A percentile compares a stretch with the other conserved stretches of the same genome.
Evolutionary conservation across 306 rosid genomes (phyloP).

Genomic region (Luffa aegyptiaca): DNA sequence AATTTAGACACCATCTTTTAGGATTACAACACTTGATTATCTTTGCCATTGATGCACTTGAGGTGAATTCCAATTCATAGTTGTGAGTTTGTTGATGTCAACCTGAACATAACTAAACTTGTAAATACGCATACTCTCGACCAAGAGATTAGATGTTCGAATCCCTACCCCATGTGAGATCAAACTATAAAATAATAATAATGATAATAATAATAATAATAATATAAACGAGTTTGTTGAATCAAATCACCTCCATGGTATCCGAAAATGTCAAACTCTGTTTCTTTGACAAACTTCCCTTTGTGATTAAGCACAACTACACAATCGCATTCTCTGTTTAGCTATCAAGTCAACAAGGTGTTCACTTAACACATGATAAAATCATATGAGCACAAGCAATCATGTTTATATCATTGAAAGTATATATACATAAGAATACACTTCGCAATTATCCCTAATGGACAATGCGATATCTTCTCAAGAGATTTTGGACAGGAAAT

Average conservation of each 20-base stretch:
- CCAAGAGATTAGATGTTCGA: too few relatives aligned
- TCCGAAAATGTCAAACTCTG: neutral
- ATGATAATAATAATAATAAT: too few relatives aligned
- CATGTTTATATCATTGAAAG: neutral
- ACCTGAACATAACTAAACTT: too few relatives aligned
- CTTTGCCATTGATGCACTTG: neutral
- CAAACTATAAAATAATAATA: too few relatives aligned
- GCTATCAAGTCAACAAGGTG: neutral
- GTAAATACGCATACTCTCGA: too few relatives aligned
- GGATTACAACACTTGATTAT: too few relatives aligned
- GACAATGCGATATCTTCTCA: neutral
- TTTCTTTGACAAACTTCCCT: neutral
- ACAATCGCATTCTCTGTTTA: neutral
- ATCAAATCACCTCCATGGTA: neutral
- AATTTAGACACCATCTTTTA: too few relatives aligned
- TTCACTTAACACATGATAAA: neutral
- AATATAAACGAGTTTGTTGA: neutral
- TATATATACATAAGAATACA: constrained; percentile 3
- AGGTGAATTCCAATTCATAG: too few relatives aligned
- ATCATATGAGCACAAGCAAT: neutral
- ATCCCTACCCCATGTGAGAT: too few relatives aligned
- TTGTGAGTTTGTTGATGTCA: too few relatives aligned
- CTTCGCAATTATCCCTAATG: neutral
- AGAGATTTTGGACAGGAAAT: neutral
- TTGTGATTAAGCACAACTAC: neutral